These are phyloP conservation scores for Orbilia quercus DNA, from an alignment of 2,329 filamentous ascomycete species.

Conservation along the genomic window DNA sequence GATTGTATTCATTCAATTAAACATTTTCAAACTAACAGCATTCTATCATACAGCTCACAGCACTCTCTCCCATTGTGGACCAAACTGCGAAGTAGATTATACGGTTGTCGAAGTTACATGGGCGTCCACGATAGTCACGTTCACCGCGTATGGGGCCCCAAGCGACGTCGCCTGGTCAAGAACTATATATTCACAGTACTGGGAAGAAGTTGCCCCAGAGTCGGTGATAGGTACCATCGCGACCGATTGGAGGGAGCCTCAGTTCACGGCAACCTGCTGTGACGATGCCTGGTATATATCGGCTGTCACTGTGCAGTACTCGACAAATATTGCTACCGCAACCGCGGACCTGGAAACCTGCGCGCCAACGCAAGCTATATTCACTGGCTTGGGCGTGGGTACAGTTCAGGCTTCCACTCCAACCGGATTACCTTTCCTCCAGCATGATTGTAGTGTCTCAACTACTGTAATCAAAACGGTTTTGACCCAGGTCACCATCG, in stretches of 20 bases:
- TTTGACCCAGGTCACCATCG: conserved; percentile 26
- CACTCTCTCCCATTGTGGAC: conserved; percentile 32
- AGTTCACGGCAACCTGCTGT: conserved; percentile 46
- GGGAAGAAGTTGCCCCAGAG: conserved; percentile 13
- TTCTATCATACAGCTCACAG: conserved; percentile 14
- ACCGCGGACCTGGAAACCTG: conserved; percentile 18
- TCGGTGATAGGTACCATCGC: conserved; percentile 20
- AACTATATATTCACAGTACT: conserved; percentile 19
- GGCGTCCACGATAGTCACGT: conserved; percentile 24
- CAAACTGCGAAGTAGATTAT: conserved; percentile 26
- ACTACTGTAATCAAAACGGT: conserved; percentile 34
- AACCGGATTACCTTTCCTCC: conserved; percentile 32
- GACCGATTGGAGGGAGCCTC: conserved; percentile 12
- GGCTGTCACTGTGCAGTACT: conserved; percentile 30
- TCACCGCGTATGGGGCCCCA: conserved; percentile 11
- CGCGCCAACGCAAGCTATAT: conserved; percentile 20
- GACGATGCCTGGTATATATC: conserved; percentile 45
- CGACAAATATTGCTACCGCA: conserved; percentile 15
- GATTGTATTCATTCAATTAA: too few relatives aligned
- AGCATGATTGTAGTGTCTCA: conserved; percentile 45
- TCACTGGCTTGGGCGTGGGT: conserved; percentile 27
- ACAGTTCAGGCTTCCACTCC: conserved; percentile 21
- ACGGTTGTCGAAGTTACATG: conserved; percentile 31
- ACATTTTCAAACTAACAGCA: too few relatives aligned
- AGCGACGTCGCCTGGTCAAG: background rate